Percentiles rank a stretch among this genome's conserved stretches.
These are phyloP conservation scores for Diaporthe velutina DNA, from an alignment of 2,329 filamentous ascomycete genomes.

Conservation along the genomic window DNA sequence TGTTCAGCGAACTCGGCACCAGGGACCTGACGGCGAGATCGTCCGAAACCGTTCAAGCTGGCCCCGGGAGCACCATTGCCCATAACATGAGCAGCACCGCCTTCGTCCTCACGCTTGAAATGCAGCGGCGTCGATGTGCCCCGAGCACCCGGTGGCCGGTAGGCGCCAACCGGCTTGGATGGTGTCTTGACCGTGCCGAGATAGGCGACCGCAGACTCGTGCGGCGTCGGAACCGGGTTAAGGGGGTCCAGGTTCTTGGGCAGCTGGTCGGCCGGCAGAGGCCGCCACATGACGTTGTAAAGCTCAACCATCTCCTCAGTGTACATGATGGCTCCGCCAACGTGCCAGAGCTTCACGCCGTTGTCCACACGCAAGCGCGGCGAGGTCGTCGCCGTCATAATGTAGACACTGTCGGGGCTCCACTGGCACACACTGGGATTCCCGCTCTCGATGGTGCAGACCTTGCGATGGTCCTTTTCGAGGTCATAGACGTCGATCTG, in stretches of 20 bases:
- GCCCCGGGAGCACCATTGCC: conserved; percentile 82
- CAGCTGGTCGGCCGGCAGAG: conserved; percentile 73
- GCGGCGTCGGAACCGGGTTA: conserved; percentile 79
- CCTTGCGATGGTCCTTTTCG: conserved; percentile 91
- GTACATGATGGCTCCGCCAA: conserved; percentile 90
- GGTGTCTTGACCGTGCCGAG: conserved; percentile 91
- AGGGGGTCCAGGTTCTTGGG: conserved; percentile 75
- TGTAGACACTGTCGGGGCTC: conserved; percentile 95
- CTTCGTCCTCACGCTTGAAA: conserved; percentile 98
- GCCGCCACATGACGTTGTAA: conserved; percentile 92
- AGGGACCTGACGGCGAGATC: conserved; percentile 82
- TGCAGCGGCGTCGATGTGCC: conserved; percentile 90
- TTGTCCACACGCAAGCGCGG: conserved; percentile 97
- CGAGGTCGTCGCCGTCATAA: conserved; percentile 97
- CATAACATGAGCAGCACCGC: conserved; percentile 84
- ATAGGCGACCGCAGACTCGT: conserved; percentile 85
- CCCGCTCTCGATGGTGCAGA: conserved; percentile 93
- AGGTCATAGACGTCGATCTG: conserved; percentile 99
- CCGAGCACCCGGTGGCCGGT: conserved; percentile 93
- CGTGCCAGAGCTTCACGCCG: conserved; percentile 94
- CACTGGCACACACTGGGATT: conserved; percentile 97
- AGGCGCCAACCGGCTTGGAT: conserved; percentile 96
- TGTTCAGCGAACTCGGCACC: conserved; percentile 81
- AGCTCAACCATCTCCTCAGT: conserved; percentile 95
- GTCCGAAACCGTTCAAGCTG: conserved; percentile 79